Evolutionary conservation across 306 rosid species (phyloP), one percentile per base, ranked within the genome.

Genomic region (Inga laurina): DNA sequence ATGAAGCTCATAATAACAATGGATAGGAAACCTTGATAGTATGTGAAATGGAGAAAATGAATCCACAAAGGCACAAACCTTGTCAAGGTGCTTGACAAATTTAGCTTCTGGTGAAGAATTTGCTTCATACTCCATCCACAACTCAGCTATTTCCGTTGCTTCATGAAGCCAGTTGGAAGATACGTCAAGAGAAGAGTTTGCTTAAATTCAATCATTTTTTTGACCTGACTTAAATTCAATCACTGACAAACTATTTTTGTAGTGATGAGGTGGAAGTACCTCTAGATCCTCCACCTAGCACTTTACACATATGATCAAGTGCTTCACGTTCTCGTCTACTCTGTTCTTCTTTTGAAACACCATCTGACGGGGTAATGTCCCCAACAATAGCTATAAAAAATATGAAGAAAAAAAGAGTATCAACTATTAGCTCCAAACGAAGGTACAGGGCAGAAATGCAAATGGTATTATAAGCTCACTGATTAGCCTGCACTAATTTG

Each of bases 61-160:
- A 13, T 43, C 27, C 72, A 69, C 75, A 9, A 10, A 22, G 35
- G 68, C 68, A 12, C 35, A 56, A 84, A 93, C 97, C 90, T 96
- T 96, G 67, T 96, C 98, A 74, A 96, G 92, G 88, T 95, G 97
- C 90, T 95, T 92, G 49, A 95, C 98, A 82, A 93, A 84, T 92
- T 95, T 88, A 78, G 98, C 97, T 91, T 93, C 98, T 54, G 86
- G 89, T 12, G 98, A 90, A 79, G 92, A 89, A 83, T 90, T 92
- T 64, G 85, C 82, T 86, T 93, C 99, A 76, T 95, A 95, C 48
- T 95, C 99, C 89, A 75, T 77, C 99, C 99, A 95, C 81, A 95
- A 75, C 45, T 92, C 94, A 81, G 90, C 86, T 66, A 95, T 76
- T 87, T 95, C 99, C 88, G 86, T 79, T 32, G 98, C 99, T 95